phyloP scores from a whole-genome alignment of 2,329 filamentous ascomycete species.

The Apiospora hydei region DNA sequence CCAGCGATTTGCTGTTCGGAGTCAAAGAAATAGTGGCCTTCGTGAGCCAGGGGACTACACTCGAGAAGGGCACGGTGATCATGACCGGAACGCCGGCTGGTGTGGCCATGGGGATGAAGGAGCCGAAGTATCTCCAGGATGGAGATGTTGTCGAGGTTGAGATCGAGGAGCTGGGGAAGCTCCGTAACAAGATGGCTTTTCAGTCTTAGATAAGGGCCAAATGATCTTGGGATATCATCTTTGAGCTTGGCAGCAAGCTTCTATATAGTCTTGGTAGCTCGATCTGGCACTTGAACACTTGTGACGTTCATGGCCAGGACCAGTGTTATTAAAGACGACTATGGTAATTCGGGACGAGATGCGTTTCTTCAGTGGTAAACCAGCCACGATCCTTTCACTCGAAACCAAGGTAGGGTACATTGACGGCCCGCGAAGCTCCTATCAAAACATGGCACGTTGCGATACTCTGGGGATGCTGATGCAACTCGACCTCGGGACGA shows the following conservation, averaged over 20 bases:
- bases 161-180: constrained; percentile 41
- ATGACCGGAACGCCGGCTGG: constrained; percentile 56
- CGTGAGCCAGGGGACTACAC: constrained; percentile 50
- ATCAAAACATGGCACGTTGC: neutral
- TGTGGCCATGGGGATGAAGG: constrained; percentile 30
- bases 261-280: too few relatives aligned
- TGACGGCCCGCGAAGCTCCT: neutral
- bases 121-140: constrained; percentile 27
- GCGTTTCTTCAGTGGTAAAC: too few relatives aligned
- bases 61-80: constrained; percentile 52
- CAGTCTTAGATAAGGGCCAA: neutral
- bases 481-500: neutral
- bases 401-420: neutral
- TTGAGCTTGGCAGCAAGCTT: too few relatives aligned
- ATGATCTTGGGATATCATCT: too few relatives aligned
- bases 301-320: too few relatives aligned
- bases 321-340: too few relatives aligned
- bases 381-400: too few relatives aligned
- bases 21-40: constrained; percentile 46
- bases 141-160: constrained; percentile 41
- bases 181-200: neutral
- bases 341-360: too few relatives aligned
- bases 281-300: too few relatives aligned
- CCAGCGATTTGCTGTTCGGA: constrained; percentile 54
- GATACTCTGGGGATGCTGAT: neutral